phyloP scores from a whole-genome alignment of 495 filamentous ascomycete genomes.

The Baudoinia panamericana region DNA sequence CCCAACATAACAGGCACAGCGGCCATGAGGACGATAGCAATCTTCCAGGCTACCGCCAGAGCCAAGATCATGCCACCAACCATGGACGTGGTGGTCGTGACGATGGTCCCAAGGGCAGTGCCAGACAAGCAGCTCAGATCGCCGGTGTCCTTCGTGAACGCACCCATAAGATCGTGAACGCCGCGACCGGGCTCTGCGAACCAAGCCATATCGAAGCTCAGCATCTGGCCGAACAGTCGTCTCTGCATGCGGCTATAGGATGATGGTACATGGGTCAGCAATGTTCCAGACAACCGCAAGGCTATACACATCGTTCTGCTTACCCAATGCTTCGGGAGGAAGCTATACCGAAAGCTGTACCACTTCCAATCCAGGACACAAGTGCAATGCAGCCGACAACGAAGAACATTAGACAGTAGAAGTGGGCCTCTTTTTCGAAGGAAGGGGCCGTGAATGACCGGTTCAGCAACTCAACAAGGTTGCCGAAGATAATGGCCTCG shows the following conservation, averaged over 20 bases:
- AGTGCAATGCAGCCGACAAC: slow-evolving; percentile 38
- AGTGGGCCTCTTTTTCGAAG: slow-evolving; percentile 28
- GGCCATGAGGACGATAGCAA: slow-evolving; percentile 22
- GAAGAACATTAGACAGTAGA: slow-evolving; percentile 44
- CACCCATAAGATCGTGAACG: slow-evolving; percentile 37
- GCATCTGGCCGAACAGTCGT: slow-evolving; percentile 36
- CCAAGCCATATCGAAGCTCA: slow-evolving; percentile 39
- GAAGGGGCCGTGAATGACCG: slow-evolving; percentile 5
- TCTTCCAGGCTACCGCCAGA: slow-evolving; percentile 24
- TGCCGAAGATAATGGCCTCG: slow-evolving; percentile 40
- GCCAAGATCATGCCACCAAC: slow-evolving; percentile 23
- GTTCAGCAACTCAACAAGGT: slow-evolving; percentile 33
- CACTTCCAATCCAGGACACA: slow-evolving; percentile 33
- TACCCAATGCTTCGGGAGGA: slow-evolving; percentile 36
- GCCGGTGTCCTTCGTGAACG: slow-evolving; percentile 41
- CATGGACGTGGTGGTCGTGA: slow-evolving; percentile 18
- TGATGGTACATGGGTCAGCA: no score
- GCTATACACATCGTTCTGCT: no score
- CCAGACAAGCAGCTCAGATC: slow-evolving; percentile 29
- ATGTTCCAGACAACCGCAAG: no score
- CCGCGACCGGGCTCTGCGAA: slow-evolving; percentile 36
- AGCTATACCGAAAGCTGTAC: slow-evolving; percentile 37
- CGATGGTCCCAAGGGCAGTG: slow-evolving; percentile 21
- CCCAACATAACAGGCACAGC: slow-evolving; percentile 23
- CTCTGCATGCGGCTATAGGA: slow-evolving; percentile 23